phyloP scores from a whole-genome alignment of 2,329 filamentous ascomycete genomes.

The Trichoderma sp. region DNA sequence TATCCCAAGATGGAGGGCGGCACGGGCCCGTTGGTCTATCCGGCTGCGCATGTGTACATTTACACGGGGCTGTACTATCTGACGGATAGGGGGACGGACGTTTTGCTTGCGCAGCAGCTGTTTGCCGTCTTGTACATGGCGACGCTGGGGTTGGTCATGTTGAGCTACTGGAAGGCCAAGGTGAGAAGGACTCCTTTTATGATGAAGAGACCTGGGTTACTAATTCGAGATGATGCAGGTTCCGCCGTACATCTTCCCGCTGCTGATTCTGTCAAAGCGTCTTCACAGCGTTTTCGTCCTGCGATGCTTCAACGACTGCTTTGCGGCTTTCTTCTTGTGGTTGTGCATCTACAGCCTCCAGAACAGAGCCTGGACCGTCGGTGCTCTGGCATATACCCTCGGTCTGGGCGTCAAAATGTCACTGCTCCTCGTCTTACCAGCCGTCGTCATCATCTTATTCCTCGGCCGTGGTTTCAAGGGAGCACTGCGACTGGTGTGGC shows the following conservation, averaged over 20 bases:
- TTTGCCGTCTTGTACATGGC: slow-evolving; percentile 80
- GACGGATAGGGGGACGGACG: slow-evolving; percentile 74
- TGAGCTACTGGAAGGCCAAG: slow-evolving; percentile 75
- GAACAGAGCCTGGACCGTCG: slow-evolving; percentile 70
- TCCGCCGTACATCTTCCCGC: slow-evolving; percentile 82
- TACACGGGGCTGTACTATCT: slow-evolving; percentile 78
- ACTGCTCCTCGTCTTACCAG: slow-evolving; percentile 78
- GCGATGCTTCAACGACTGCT: slow-evolving; percentile 93
- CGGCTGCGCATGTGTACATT: slow-evolving; percentile 88
- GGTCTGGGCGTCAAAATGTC: slow-evolving; percentile 97
- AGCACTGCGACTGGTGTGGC: slow-evolving; percentile 66
- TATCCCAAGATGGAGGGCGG: slow-evolving; percentile 83
- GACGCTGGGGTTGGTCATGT: slow-evolving; percentile 74
- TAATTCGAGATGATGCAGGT: slow-evolving; percentile 49
- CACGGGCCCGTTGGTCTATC: slow-evolving; percentile 93
- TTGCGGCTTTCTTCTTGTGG: slow-evolving; percentile 83
- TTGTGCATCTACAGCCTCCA: slow-evolving; percentile 78
- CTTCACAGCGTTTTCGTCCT: slow-evolving; percentile 92
- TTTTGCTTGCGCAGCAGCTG: slow-evolving; percentile 77
- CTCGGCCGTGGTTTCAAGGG: slow-evolving; percentile 68
- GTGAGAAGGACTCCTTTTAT: slow-evolving; percentile 44
- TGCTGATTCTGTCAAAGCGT: slow-evolving; percentile 86
- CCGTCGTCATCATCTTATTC: slow-evolving; percentile 74
- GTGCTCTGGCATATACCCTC: slow-evolving; percentile 70
- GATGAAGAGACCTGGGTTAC: background rate